Conservation (phyloP, 768 basidiomycete genomes). For the Pluteus cervinus region DNA sequence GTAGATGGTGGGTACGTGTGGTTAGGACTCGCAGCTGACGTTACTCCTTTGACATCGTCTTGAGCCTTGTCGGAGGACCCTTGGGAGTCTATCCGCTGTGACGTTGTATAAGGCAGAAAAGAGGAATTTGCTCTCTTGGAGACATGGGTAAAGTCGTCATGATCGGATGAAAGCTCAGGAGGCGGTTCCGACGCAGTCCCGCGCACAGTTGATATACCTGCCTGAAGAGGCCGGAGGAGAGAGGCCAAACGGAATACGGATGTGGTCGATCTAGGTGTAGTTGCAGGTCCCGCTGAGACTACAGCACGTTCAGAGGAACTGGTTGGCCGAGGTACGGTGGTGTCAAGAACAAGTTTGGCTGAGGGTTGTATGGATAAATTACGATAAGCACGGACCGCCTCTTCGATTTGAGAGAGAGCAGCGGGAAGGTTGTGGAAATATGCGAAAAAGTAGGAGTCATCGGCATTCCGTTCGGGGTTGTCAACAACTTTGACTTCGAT, state of each 20-base stretch:
- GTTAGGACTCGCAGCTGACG: conserved; percentile 27
- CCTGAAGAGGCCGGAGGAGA: conserved; percentile 65
- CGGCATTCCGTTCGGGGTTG: conserved; percentile 68
- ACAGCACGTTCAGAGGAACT: too few relatives aligned
- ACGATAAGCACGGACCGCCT: conserved; percentile 59
- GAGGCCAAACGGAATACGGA: conserved; percentile 61
- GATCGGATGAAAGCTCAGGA: conserved; percentile 27
- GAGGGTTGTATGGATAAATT: conserved; percentile 24
- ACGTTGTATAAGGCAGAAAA: too few relatives aligned
- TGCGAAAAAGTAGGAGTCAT: conserved; percentile 92
- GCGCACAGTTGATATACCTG: conserved; percentile 28
- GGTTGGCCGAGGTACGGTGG: conserved; percentile 45
- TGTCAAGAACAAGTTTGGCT: conserved; percentile 49
- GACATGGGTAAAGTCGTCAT: conserved; percentile 72
- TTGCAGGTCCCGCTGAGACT: too few relatives aligned
- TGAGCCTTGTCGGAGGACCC: too few relatives aligned
- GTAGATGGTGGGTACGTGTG: conserved; percentile 83
- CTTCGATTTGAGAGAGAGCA: conserved; percentile 78
- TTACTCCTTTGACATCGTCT: too few relatives aligned
- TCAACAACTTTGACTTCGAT: conserved; percentile 92
- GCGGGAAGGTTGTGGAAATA: conserved; percentile 81
- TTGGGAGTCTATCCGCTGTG: too few relatives aligned
- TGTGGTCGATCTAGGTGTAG: conserved; percentile 28
- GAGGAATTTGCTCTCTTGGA: conserved; percentile 48
- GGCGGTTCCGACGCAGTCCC: conserved; percentile 11